Evolutionary conservation across 805 yeast species (phyloP).

Genomic region (Ogataea trehaloabstinens): DNA sequence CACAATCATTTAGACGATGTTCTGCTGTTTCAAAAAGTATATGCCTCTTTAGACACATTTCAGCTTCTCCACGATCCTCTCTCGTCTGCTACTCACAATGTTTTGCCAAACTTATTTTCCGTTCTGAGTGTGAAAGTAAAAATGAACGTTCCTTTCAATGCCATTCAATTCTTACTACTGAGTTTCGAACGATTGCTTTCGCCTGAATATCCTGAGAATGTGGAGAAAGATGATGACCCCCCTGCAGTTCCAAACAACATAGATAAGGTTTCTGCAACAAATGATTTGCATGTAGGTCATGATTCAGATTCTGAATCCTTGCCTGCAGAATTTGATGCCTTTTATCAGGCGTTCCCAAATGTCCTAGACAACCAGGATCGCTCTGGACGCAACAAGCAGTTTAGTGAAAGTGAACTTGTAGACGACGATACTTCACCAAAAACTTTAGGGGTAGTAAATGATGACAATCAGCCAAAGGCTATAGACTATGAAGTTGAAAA

Average conservation of each 20-base stretch:
- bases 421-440: neutral
- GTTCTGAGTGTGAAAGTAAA: slow-evolving; percentile 8
- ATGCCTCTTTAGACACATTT: slow-evolving; percentile 9
- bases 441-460: neutral
- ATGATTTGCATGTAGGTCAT: too few species aligned
- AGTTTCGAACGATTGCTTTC: too few species aligned
- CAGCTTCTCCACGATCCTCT: too few species aligned
- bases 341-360: neutral
- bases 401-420: neutral
- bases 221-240: too few species aligned
- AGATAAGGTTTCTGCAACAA: too few species aligned
- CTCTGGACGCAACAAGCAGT: neutral
- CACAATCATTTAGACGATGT: slow-evolving; percentile 3
- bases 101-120: slow-evolving; percentile 1
- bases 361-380: neutral
- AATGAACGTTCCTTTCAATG: too few species aligned
- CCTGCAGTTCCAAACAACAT: too few species aligned
- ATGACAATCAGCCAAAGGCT: neutral
- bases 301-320: too few species aligned
- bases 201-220: too few species aligned
- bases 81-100: slow-evolving; percentile 4
- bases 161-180: too few species aligned
- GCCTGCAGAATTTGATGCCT: too few species aligned
- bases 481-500: neutral
- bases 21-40: slow-evolving; percentile 18